These are phyloP conservation scores for Phaffia rhodozyma DNA, from an alignment of 1,284 basidiomycete genomes.

Conservation along the genomic window DNA sequence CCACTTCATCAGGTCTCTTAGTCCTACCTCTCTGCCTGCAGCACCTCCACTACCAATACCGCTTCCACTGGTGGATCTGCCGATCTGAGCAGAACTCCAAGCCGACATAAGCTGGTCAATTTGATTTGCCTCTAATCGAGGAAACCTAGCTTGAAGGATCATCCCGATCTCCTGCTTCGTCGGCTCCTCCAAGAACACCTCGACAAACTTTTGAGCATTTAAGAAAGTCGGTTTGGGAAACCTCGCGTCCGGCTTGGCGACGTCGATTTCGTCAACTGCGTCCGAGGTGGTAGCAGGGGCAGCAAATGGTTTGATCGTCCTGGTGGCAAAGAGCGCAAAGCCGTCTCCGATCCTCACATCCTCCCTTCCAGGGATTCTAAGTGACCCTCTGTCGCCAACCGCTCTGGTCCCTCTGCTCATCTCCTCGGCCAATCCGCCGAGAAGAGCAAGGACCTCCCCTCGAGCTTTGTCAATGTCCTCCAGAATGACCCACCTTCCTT, in stretches of 20 bases:
- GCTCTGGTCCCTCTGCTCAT: constrained; percentile 50
- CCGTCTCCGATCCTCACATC: constrained; percentile 57
- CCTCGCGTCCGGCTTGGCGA: constrained; percentile 5
- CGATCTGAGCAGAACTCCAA: constrained; percentile 46
- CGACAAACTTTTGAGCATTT: constrained; percentile 66
- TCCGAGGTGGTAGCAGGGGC: constrained; percentile 69
- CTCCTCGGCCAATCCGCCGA: constrained; percentile 72
- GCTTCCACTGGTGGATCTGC: constrained; percentile 24
- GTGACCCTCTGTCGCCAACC: constrained; percentile 57
- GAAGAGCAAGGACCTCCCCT: constrained; percentile 68
- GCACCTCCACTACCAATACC: constrained; percentile 31
- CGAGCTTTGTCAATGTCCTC: constrained; percentile 86
- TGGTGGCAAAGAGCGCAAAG: constrained; percentile 70
- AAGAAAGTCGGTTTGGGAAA: constrained; percentile 56
- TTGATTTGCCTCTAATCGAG: constrained; percentile 40
- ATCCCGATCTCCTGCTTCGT: constrained; percentile 51
- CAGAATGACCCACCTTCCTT: constrained; percentile 88
- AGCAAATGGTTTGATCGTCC: constrained; percentile 55
- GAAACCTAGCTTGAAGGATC: constrained; percentile 57
- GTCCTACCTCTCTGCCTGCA: constrained; percentile 44
- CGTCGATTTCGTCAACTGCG: constrained; percentile 23
- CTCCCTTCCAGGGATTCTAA: constrained; percentile 56
- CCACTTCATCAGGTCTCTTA: constrained; percentile 82
- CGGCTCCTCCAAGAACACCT: constrained; percentile 54
- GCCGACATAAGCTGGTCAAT: constrained; percentile 42